Base-by-base conservation (phyloP, 2,329 filamentous ascomycete genomes). In the Teratosphaeria pseudoeucalypti region DNA sequence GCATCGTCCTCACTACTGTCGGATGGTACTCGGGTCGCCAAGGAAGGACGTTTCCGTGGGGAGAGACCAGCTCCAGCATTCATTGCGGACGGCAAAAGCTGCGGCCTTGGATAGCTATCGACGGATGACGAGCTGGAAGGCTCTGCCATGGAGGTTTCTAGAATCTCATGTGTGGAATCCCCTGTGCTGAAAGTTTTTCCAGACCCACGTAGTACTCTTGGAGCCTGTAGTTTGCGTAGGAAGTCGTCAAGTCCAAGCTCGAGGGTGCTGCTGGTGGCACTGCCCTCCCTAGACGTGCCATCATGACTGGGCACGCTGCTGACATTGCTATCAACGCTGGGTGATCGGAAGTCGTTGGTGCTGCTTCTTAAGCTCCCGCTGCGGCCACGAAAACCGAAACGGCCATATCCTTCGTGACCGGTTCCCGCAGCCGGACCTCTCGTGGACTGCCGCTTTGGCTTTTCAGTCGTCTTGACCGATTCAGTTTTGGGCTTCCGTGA, bases 401-500 rank as follows among this genome's bases (percentile, higher is more conserved):
- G 82, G 0, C 87, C 87, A 67, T 92, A 92, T 1, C 88, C 88
- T 75, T 97, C 92, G 68, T 97, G 91, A 0, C 92, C 92, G 43
- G 92, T 97, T n/a, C 92, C 92, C 49, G 92, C 92, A 16, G 82
- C 84, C 26, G 92, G 92, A 0, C 92, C 92, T 73, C 90, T 92
- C 32, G 88, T 82, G 27, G 77, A 62, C 7, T 77, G 70, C 63
- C 81, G 85, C 9, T 86, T 84, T 43, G 81, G 79, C 69, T 81
- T 84, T n/a, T 85, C 81, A 0, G 71, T 61, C 11, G 74, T 61
- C n/a, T 73, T 70, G 52, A 84, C 71, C 0, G 82, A 78, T 0
- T 82, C 79, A 10, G 27, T 34, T 72, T 90, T 95, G 14, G 85
- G 85, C 59, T 85, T 85, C 64, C 87, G 83, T 9, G 86, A 79